phyloP scores from a whole-genome alignment of 2,329 filamentous ascomycete species.

The Aspergillaceae sp. region DNA sequence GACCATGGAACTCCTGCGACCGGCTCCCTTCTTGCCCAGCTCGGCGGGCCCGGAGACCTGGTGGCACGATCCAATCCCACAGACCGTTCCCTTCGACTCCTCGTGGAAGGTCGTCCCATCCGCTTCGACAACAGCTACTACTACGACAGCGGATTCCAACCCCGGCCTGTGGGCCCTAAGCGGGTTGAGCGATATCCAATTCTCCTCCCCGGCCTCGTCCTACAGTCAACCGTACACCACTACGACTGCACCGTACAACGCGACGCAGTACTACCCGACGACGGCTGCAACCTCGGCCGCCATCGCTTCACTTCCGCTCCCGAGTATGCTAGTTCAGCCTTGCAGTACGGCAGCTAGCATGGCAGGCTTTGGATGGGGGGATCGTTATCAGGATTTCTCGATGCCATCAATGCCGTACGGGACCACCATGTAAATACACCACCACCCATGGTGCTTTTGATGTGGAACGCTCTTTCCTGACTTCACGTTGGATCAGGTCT shows the following conservation, averaged over 20 bases:
- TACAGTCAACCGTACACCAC: constrained; percentile 69
- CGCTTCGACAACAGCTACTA: constrained; percentile 60
- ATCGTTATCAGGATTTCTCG: constrained; percentile 73
- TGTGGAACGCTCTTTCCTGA: constrained; percentile 18
- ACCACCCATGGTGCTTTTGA: constrained; percentile 22
- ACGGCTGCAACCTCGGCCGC: constrained; percentile 66
- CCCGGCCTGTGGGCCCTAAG: constrained; percentile 68
- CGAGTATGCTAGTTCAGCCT: constrained; percentile 74
- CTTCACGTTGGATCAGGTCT: constrained; percentile 17
- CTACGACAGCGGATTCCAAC: constrained; percentile 59
- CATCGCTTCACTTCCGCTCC: constrained; percentile 68
- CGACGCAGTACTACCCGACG: constrained; percentile 54
- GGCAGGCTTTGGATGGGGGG: constrained; percentile 70
- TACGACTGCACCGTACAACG: constrained; percentile 53
- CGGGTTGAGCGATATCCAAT: constrained; percentile 61
- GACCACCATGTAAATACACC: constrained; percentile 59
- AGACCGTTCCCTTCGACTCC: constrained; percentile 65
- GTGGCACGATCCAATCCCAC: constrained; percentile 68
- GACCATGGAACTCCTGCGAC: constrained; percentile 77
- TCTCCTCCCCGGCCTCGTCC: constrained; percentile 70
- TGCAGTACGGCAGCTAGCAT: constrained; percentile 74
- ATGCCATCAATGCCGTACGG: constrained; percentile 56
- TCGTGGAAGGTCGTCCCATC: constrained; percentile 81
- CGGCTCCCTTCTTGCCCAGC: constrained; percentile 76
- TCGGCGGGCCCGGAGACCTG: constrained; percentile 64